phyloP scores from a whole-genome alignment of 1,284 basidiomycete species.

The Ceratobasidium papillatum region DNA sequence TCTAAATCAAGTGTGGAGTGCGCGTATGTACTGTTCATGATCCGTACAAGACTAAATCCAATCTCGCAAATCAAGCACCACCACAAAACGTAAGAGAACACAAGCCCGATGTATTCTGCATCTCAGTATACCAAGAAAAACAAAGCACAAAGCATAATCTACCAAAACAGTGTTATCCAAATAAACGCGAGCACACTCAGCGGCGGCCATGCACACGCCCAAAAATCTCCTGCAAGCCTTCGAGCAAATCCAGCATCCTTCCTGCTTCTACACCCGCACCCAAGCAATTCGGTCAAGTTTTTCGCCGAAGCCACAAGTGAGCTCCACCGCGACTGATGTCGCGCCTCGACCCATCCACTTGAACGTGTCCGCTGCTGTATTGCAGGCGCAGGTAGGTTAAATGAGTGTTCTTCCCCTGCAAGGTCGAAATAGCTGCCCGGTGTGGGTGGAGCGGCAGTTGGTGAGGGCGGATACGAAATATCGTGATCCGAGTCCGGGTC shows the following conservation, averaged over 20 bases:
- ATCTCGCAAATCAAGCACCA: neutral
- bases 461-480: slow-evolving; percentile 31
- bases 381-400: slow-evolving; percentile 25
- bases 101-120: neutral
- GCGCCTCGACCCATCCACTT: slow-evolving; percentile 36
- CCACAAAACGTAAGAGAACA: neutral
- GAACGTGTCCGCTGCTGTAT: neutral
- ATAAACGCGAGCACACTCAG: slow-evolving; percentile 36
- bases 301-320: slow-evolving; percentile 1
- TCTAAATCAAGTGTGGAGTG: neutral
- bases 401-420: slow-evolving; percentile 33
- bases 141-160: neutral
- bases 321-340: slow-evolving; percentile 22
- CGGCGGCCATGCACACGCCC: slow-evolving; percentile 42
- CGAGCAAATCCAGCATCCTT: slow-evolving; percentile 25
- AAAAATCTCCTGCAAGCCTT: slow-evolving; percentile 38
- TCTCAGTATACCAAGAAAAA: slow-evolving; percentile 14
- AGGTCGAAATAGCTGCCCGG: slow-evolving; percentile 38
- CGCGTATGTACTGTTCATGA: neutral
- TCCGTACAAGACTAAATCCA: neutral
- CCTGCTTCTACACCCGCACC: slow-evolving; percentile 4
- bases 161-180: slow-evolving; percentile 41
- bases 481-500: slow-evolving; percentile 28
- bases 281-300: slow-evolving; percentile 17
- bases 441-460: slow-evolving; percentile 17